Evolutionary conservation across 2,329 filamentous ascomycete genomes (phyloP).

Genomic region (Acephala macrosclerotiorum): DNA sequence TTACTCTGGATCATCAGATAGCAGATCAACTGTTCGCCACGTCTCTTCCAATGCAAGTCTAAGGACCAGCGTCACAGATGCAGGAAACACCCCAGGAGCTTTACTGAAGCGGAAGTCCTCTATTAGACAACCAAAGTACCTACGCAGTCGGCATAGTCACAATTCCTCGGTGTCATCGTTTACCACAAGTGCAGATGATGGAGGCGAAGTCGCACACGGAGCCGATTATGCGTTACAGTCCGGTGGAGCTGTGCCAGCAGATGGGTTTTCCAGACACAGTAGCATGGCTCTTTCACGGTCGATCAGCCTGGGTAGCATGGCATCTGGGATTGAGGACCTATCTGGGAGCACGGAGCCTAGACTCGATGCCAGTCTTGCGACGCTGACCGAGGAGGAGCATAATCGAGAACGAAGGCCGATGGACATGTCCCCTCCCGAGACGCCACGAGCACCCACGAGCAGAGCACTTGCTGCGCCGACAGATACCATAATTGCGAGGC

Average conservation of each 20-base stretch:
- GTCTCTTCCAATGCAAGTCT: slow-evolving; percentile 46
- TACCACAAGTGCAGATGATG: slow-evolving; percentile 59
- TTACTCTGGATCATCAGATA: slow-evolving; percentile 31
- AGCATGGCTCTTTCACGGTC: slow-evolving; percentile 72
- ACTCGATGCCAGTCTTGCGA: slow-evolving; percentile 57
- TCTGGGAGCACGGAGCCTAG: slow-evolving; percentile 41
- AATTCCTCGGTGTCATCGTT: slow-evolving; percentile 68
- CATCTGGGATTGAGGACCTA: slow-evolving; percentile 72
- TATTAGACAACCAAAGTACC: slow-evolving; percentile 61
- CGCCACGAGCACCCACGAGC: slow-evolving; percentile 71
- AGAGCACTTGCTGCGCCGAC: slow-evolving; percentile 70
- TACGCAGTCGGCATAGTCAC: slow-evolving; percentile 63
- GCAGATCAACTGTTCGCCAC: slow-evolving; percentile 41
- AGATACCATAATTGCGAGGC: slow-evolving; percentile 87
- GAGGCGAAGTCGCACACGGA: slow-evolving; percentile 76
- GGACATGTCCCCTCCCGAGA: slow-evolving; percentile 62
- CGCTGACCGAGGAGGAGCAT: slow-evolving; percentile 65
- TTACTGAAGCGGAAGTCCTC: slow-evolving; percentile 48
- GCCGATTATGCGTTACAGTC: slow-evolving; percentile 85
- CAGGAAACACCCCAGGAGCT: slow-evolving; percentile 55
- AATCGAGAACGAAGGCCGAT: slow-evolving; percentile 56
- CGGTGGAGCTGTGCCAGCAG: slow-evolving; percentile 73
- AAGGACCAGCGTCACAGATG: slow-evolving; percentile 46
- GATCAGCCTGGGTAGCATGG: slow-evolving; percentile 89
- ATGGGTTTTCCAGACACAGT: slow-evolving; percentile 56